Base-by-base conservation (phyloP, 2,329 filamentous ascomycete genomes). In the Emergomyces orientalis region DNA sequence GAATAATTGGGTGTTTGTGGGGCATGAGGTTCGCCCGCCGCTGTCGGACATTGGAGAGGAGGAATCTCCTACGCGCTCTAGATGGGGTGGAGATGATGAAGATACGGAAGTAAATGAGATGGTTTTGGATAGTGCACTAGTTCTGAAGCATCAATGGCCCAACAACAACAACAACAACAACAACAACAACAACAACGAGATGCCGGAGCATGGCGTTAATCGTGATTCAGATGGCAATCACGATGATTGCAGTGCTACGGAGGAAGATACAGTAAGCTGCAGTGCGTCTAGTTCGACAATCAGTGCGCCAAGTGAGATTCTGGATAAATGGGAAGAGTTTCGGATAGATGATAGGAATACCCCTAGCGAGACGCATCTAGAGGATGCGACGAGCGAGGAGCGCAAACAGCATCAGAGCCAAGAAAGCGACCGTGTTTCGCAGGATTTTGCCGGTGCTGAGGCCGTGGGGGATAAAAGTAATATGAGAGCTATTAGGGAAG, bases 211-310 rank as follows among this genome's bases (percentile, higher is more conserved):
- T 22, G 41, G 17, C 9, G 17, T 25, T 25, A n/a, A 25, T 55
- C 5, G 27, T 30, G 37, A 49, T 19, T 17, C 37, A 19, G 27
- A 55, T 32, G 22, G 39, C 2, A 8, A 56, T 22, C 34, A 27
- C 13, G 45, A 49, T 25, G 39, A 87, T 67, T 77, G 84, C 68
- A 79, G 75, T 78, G 67, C 86, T 84, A 14, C 84, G 82, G 27
- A 85, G 78, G 19, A 83, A 72, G 63, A 73, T 25, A 59, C 67
- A 34, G 67, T 67, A 47, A 62, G 63, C 41, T 69, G 69, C 66
- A 76, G 74, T 65, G 74, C 68, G 17, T 74, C 75, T 30, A 74
- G 69, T 60, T 78, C 76, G 52, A 77, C 75, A 8, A 70, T 66
- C 60, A 72, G 67, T 64, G 68, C 66, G 39, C 64, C 66, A 52